Percentiles rank a stretch among this genome's conserved stretches.
Evolutionary conservation across 169 alveolate genomes (phyloP).

Genomic region (Theileria orientalis): DNA sequence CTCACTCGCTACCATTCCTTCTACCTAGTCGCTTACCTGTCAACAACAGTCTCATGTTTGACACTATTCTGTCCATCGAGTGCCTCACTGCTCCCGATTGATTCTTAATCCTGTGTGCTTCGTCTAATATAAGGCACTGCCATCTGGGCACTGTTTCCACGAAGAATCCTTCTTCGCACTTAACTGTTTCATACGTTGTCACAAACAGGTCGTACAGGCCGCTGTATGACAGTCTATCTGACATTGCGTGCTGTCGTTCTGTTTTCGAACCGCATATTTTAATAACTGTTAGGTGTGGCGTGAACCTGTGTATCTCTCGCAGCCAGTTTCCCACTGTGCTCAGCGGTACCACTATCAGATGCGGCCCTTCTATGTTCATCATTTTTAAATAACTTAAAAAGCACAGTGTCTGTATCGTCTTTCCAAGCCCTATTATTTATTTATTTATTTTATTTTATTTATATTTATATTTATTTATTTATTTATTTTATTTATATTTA

Average conservation of each 20-base stretch:
- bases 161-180: conserved; percentile 86
- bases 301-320: conserved; percentile 87
- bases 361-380: conserved; percentile 87
- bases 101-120: conserved; percentile 99
- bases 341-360: conserved; percentile 92
- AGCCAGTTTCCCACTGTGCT: conserved; percentile 95
- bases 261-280: conserved; percentile 85
- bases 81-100: conserved; percentile 91
- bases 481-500: too few relatives aligned
- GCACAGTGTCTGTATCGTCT: conserved; percentile 88
- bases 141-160: conserved; percentile 85
- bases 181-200: conserved; percentile 90
- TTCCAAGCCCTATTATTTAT: conserved; percentile 78
- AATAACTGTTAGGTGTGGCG: conserved; percentile 84
- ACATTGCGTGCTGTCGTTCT: conserved; percentile 85
- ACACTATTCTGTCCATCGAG: conserved; percentile 86
- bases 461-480: too few relatives aligned
- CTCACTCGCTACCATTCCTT: not conserved
- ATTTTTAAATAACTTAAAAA: conserved; percentile 80
- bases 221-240: conserved; percentile 76
- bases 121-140: conserved; percentile 95
- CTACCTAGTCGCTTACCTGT: too few relatives aligned
- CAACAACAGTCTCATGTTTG: conserved; percentile 87
- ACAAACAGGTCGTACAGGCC: conserved; percentile 87
- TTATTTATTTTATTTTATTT: too few relatives aligned